phyloP scores from a whole-genome alignment of 139 green algal species.

The Chlamydomonas urium region DNA sequence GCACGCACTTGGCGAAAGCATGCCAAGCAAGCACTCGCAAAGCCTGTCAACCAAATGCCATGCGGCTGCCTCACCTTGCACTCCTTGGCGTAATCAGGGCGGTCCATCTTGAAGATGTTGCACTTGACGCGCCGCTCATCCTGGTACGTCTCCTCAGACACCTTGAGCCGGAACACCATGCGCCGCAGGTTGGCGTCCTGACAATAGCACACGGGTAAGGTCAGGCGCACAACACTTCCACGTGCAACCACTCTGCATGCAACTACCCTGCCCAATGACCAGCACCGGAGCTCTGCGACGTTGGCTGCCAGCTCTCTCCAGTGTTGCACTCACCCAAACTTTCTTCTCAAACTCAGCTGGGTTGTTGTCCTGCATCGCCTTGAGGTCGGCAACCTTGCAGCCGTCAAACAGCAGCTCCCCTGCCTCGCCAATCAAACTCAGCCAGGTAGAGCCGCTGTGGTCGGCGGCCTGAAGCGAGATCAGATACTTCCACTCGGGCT shows the following conservation, averaged over 20 bases:
- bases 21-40: too few relatives aligned
- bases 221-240: too few relatives aligned
- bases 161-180: slow-evolving; percentile 40
- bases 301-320: too few relatives aligned
- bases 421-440: slow-evolving; percentile 59
- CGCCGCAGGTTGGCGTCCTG: slow-evolving; percentile 19
- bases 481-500: slow-evolving; percentile 49
- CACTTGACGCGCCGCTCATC: slow-evolving; percentile 81
- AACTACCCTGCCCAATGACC: too few relatives aligned
- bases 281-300: too few relatives aligned
- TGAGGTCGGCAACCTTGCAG: neutral
- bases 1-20: too few relatives aligned
- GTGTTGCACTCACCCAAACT: neutral
- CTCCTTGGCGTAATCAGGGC: slow-evolving; percentile 24
- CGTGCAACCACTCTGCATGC: too few relatives aligned
- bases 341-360: neutral
- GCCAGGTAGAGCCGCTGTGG: slow-evolving; percentile 48
- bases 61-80: slow-evolving; percentile 8
- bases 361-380: neutral
- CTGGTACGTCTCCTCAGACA: slow-evolving; percentile 82
- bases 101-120: slow-evolving; percentile 30
- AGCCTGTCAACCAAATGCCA: too few relatives aligned
- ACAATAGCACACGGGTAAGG: too few relatives aligned
- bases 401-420: slow-evolving; percentile 25
- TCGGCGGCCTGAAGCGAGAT: slow-evolving; percentile 35